Conservation (phyloP, 768 basidiomycete genomes). For the Leccinum barrowsii region DNA sequence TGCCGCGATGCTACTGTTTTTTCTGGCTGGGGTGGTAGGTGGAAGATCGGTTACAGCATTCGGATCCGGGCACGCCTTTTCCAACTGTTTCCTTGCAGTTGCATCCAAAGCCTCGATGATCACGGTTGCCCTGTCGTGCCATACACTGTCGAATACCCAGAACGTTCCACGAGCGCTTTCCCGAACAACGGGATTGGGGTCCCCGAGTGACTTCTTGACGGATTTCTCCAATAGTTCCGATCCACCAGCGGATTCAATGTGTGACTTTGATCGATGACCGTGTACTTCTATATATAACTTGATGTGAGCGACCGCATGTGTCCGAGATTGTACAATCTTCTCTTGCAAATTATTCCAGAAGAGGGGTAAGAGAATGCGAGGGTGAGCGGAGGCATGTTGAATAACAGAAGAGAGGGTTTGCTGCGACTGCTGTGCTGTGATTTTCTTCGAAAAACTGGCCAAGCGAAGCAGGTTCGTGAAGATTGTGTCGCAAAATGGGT, state of each 20-base stretch:
- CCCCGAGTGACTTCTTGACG: constrained; percentile 68
- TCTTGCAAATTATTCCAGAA: constrained; percentile 71
- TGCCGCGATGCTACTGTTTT: constrained; percentile 77
- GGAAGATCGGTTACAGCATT: constrained; percentile 37
- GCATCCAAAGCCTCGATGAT: constrained; percentile 70
- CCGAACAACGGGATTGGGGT: constrained; percentile 76
- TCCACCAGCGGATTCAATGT: constrained; percentile 67
- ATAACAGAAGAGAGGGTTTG: constrained; percentile 65
- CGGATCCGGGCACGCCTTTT: constrained; percentile 76
- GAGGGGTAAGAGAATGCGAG: constrained; percentile 64
- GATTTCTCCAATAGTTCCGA: constrained; percentile 71
- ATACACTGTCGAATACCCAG: constrained; percentile 77
- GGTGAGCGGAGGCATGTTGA: constrained; percentile 62
- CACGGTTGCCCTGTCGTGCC: constrained; percentile 63
- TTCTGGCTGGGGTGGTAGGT: constrained; percentile 56
- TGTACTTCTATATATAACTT: constrained; percentile 75
- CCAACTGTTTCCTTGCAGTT: constrained; percentile 73
- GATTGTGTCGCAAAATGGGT: constrained; percentile 76
- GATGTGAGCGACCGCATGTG: constrained; percentile 64
- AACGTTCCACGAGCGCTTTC: constrained; percentile 70
- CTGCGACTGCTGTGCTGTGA: constrained; percentile 85
- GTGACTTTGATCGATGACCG: constrained; percentile 54
- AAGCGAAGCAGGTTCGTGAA: constrained; percentile 78
- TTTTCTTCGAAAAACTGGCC: constrained; percentile 90
- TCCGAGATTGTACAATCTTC: constrained; percentile 75